phyloP scores from a whole-genome alignment of 768 basidiomycete genomes.

The Serendipita sp. region DNA sequence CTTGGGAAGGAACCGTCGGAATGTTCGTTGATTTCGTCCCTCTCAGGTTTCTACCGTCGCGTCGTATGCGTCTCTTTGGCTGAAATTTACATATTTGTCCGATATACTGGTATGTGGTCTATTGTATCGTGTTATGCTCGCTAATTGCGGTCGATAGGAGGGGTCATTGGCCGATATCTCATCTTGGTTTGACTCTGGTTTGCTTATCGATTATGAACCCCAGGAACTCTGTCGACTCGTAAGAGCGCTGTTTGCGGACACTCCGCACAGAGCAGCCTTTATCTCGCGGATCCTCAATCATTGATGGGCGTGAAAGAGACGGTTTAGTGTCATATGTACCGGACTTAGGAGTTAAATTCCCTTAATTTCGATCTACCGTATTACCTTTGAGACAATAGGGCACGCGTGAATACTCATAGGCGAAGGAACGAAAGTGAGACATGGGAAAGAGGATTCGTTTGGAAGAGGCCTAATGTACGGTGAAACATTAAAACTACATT shows the following conservation, averaged over 20 bases:
- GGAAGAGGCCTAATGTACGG: too few species aligned
- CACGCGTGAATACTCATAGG: too few species aligned
- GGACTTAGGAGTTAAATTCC: too few species aligned
- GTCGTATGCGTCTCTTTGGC: conserved; percentile 80
- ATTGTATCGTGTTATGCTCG: neutral
- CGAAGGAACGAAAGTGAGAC: too few species aligned
- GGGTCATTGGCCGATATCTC: conserved; percentile 84
- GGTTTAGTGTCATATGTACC: too few species aligned
- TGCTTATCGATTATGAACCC: conserved; percentile 76
- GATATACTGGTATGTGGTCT: conserved; percentile 62
- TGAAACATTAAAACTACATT: too few species aligned
- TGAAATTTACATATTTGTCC: conserved; percentile 87
- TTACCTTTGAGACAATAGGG: too few species aligned
- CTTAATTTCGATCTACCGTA: too few species aligned
- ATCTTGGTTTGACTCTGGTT: conserved; percentile 82
- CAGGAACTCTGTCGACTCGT: conserved; percentile 73
- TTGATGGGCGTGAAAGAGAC: too few species aligned
- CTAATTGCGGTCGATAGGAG: conserved; percentile 35
- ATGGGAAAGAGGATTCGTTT: too few species aligned
- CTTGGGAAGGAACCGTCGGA: neutral
- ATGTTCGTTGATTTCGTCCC: neutral
- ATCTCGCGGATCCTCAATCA: conserved; percentile 22
- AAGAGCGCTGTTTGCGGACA: conserved; percentile 77
- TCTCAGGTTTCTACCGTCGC: conserved; percentile 56
- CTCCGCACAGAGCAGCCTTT: conserved; percentile 59